Evolutionary conservation across 305 asterid genomes (phyloP).

Genomic region (Fraxinus velutina): DNA sequence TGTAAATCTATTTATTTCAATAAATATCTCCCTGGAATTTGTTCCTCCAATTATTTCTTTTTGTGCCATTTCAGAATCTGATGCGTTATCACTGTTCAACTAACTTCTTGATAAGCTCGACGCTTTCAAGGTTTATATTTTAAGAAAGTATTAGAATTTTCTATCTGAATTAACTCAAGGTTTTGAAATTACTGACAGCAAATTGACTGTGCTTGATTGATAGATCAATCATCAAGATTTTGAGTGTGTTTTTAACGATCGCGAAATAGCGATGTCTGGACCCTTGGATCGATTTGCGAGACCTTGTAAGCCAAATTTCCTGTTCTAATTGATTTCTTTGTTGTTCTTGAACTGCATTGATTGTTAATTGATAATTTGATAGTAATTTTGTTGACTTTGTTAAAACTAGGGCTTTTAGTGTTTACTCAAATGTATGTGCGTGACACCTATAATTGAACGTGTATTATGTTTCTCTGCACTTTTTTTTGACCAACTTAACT

Average conservation of each 20-base stretch:
- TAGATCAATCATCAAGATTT: conserved; percentile 22
- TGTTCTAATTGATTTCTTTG: not conserved
- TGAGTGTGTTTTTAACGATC: conserved; percentile 22
- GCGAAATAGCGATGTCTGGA: conserved; percentile 64
- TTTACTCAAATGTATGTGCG: not conserved
- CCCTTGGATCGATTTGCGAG: conserved; percentile 89
- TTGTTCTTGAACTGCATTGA: conserved; percentile 26
- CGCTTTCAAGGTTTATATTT: conserved; percentile 18
- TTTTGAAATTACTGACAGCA: conserved; percentile 11
- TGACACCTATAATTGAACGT: not conserved
- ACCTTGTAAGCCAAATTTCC: conserved; percentile 60
- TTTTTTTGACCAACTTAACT: not conserved
- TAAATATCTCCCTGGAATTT: not conserved
- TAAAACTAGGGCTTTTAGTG: not conserved
- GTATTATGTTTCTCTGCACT: not conserved
- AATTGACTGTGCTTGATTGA: conserved; percentile 23
- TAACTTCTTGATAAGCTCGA: conserved; percentile 22
- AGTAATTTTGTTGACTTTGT: not conserved
- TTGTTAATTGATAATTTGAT: not conserved
- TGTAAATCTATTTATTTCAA: not conserved
- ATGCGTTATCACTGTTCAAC: conserved; percentile 31
- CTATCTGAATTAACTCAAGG: conserved; percentile 23
- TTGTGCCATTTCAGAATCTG: conserved; percentile 25
- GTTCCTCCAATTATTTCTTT: not conserved
- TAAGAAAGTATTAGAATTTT: conserved; percentile 3